Evolutionary conservation across 169 alveolate species (phyloP).

Genomic region (Perkinsus olseni): DNA sequence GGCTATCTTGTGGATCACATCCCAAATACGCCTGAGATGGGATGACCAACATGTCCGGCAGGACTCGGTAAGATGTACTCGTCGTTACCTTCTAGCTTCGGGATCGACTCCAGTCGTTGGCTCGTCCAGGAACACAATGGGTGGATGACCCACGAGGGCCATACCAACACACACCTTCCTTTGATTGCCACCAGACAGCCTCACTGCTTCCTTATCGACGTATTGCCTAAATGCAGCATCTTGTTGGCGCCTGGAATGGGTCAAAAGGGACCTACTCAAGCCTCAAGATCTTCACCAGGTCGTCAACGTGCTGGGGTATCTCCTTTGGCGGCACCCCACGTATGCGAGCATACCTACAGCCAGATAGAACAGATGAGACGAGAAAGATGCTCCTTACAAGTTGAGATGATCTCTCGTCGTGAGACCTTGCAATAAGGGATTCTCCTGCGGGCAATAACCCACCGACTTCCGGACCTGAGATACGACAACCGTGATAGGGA

Average conservation of each 20-base stretch:
- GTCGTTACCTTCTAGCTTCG: constrained; percentile 44
- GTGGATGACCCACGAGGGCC: constrained; percentile 70
- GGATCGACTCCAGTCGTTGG: constrained; percentile 83
- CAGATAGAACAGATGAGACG: too few relatives aligned
- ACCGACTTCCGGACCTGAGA: constrained; percentile 30
- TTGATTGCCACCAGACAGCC: constrained; percentile 62
- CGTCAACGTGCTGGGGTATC: constrained; percentile 28
- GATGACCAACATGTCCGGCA: too few relatives aligned
- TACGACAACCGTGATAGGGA: background rate
- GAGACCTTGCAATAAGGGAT: constrained; percentile 57
- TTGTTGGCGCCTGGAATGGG: background rate
- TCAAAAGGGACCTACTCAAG: background rate
- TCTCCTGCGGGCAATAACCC: constrained; percentile 75
- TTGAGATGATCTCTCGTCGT: constrained; percentile 62
- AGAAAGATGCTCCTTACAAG: constrained; percentile 27
- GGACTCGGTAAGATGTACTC: too few relatives aligned
- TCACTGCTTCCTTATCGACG: background rate
- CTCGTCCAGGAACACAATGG: constrained; percentile 70
- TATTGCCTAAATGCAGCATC: background rate
- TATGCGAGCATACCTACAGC: constrained; percentile 40
- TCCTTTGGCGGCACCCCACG: constrained; percentile 51
- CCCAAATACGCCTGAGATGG: constrained; percentile 63
- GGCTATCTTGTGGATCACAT: constrained; percentile 49
- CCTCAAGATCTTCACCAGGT: background rate
- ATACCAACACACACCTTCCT: constrained; percentile 70